These are phyloP conservation scores for Aspergillaceae sp. DNA, from an alignment of 2,329 filamentous ascomycete species.

Conservation along the genomic window DNA sequence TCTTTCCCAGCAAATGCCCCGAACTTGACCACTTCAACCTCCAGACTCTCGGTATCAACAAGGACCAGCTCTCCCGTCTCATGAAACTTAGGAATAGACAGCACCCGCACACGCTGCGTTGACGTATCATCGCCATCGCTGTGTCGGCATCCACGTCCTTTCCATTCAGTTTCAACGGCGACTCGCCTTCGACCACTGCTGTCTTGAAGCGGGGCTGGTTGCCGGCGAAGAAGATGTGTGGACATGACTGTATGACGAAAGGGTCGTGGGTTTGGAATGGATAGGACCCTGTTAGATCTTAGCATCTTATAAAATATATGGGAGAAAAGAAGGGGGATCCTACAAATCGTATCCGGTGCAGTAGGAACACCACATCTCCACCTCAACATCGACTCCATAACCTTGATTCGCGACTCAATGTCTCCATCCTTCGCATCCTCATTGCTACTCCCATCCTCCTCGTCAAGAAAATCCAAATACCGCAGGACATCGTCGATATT, in stretches of 20 bases:
- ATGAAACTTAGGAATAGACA: conserved; percentile 77
- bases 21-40: conserved; percentile 62
- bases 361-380: conserved; percentile 91
- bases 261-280: conserved; percentile 92
- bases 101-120: conserved; percentile 63
- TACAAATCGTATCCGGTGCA: conserved; percentile 89
- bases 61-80: conserved; percentile 71
- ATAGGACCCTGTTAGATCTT: conserved; percentile 62
- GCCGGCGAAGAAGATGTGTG: conserved; percentile 85
- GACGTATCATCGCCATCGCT: conserved; percentile 31
- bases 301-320: neutral
- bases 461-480: conserved; percentile 56
- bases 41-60: conserved; percentile 76
- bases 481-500: conserved; percentile 90
- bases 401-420: conserved; percentile 64
- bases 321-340: conserved; percentile 29
- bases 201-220: conserved; percentile 74
- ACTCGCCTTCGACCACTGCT: conserved; percentile 51
- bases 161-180: conserved; percentile 23
- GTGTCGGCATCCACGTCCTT: conserved; percentile 21
- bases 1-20: conserved; percentile 32
- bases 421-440: conserved; percentile 21
- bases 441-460: conserved; percentile 17
- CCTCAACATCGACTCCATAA: conserved; percentile 90
- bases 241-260: conserved; percentile 75